A percentile compares a stretch with the other conserved stretches of the same genome.
Conservation (phyloP, 495 filamentous ascomycete genomes). For the Aspergillus diversus region DNA sequence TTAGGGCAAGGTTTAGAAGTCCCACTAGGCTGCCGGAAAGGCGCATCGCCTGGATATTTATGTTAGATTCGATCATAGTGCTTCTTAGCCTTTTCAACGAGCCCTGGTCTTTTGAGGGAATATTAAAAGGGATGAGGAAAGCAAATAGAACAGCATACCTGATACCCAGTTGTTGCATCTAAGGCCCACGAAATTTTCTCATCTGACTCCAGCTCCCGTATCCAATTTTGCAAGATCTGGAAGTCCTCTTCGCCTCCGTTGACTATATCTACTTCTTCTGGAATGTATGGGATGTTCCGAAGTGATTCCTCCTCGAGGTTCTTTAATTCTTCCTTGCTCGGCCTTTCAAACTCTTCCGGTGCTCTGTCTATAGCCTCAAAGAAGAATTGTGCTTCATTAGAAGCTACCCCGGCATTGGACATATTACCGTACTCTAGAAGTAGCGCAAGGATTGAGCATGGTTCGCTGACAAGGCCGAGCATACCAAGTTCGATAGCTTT, state of each 20-base stretch:
- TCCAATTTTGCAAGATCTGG: not conserved
- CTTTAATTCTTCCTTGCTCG: not conserved
- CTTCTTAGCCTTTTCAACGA: not conserved
- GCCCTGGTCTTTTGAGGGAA: not conserved
- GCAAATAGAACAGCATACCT: not conserved
- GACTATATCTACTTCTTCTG: not conserved
- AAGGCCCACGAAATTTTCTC: not conserved
- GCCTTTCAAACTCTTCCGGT: not conserved
- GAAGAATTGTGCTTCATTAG: not conserved
- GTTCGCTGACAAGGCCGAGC: not conserved
- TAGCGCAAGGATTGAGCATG: not conserved
- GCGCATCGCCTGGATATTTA: not conserved
- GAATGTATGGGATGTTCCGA: not conserved
- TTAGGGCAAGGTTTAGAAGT: not conserved
- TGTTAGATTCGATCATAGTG: not conserved
- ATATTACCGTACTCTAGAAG: not conserved
- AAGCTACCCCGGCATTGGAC: not conserved
- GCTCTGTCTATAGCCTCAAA: not conserved
- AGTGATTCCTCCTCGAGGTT: not conserved
- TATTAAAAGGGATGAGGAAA: not conserved
- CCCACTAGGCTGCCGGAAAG: not conserved
- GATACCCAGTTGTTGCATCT: not conserved
- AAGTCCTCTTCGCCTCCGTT: not conserved
- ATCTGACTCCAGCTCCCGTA: not conserved
- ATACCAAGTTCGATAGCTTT: not conserved